These are phyloP conservation scores for Wallacemonas sp. DNA, from an alignment of 208 protist species.

Conservation along the genomic window DNA sequence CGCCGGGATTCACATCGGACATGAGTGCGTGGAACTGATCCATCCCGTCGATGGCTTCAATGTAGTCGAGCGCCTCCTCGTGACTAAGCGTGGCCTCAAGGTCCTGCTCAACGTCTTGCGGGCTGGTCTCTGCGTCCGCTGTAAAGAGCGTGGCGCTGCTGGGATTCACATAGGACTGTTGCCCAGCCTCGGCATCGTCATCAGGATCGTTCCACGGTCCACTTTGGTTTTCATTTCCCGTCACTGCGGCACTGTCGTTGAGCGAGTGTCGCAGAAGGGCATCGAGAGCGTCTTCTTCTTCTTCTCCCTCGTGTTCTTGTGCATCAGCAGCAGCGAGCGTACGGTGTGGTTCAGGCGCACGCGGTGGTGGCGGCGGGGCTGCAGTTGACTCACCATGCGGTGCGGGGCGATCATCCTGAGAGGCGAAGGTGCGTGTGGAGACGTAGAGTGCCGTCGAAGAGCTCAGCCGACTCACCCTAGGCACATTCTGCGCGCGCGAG, in stretches of 20 bases:
- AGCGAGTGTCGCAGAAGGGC: too few species aligned
- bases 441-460: background rate
- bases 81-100: background rate
- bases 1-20: background rate
- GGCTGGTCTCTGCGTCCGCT: constrained; percentile 15
- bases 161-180: too few species aligned
- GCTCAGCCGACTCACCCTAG: too few species aligned
- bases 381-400: background rate
- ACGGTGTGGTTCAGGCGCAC: background rate
- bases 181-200: too few species aligned
- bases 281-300: too few species aligned
- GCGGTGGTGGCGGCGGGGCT: constrained; percentile 1
- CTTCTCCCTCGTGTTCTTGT: too few species aligned
- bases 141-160: background rate
- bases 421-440: background rate
- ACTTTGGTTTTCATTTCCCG: too few species aligned
- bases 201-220: too few species aligned
- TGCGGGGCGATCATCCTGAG: background rate
- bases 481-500: too few species aligned
- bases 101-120: constrained; percentile 5
- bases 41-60: background rate
- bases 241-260: too few species aligned
- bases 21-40: background rate
- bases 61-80: constrained; percentile 18
- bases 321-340: too few species aligned